Base-by-base conservation (phyloP, 2,329 filamentous ascomycete genomes). In the Fusarium xylarioides region DNA sequence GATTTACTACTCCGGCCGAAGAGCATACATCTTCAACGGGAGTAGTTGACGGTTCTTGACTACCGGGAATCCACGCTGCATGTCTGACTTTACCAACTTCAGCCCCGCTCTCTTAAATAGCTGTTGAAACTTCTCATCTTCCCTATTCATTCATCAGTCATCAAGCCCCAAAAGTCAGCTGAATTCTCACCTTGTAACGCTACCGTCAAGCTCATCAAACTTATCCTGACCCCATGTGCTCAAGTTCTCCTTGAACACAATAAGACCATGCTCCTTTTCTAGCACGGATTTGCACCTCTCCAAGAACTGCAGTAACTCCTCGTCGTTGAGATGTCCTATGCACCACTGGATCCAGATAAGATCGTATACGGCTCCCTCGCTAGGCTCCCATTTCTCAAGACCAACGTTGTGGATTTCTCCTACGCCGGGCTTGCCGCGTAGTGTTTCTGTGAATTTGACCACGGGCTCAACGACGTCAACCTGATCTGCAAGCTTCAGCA, bases 341-440 rank as follows among this genome's bases (percentile, higher is more conserved):
- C 95, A 98, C 95, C 95, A 97, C 81, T 98, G 95, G 58, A 89
- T 92, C 93, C 94, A 97, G 68, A 98, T 90, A 50, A 97, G 81
- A 79, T 95, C 92, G 81, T 98, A 98, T 54, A 82, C 80, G 14
- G 81, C 76, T 15, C 79, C 84, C 5, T 82, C 76, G 1, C 77
- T 82, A 2, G 87, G 85, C 16, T 75, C 66, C 93, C 93, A 97
- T 34, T 88, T 86, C 81, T 97, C 92, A 2, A 97, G 83, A 0
- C 94, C 93, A 4, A 91, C 82, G 73, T 92, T 94, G 82, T 90
- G 92, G 23, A 97, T 87, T 28, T 86, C 83, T 5, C 88, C 84
- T 18, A 91, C 84, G 4, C 92, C 92, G 2, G 89, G 80, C 46
- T 86, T 87, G 2, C 85, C 87, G 6, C 82, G 78, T 2, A 97